Percentiles rank a stretch among this genome's conserved stretches.
These are phyloP conservation scores for Aspergillus funiculosus DNA, from an alignment of 495 filamentous ascomycete genomes.

Conservation along the genomic window DNA sequence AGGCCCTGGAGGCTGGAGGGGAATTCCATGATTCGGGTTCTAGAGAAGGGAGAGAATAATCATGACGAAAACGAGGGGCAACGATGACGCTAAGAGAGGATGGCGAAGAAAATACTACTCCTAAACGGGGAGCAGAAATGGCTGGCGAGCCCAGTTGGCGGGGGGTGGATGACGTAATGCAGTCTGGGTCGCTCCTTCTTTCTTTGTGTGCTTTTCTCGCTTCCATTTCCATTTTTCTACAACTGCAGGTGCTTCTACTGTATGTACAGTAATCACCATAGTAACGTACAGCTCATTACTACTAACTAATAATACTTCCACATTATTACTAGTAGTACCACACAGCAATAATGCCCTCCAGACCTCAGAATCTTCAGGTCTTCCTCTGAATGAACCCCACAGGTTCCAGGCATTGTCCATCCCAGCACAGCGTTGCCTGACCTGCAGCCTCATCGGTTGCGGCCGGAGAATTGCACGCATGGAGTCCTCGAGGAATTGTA, in stretches of 20 bases:
- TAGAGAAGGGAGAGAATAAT: too few species aligned
- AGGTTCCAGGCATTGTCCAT: neutral
- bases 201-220: constrained; percentile 5
- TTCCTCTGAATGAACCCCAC: too few species aligned
- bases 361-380: too few species aligned
- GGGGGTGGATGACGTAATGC: constrained; percentile 21
- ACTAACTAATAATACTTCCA: too few species aligned
- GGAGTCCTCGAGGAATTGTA: neutral
- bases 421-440: neutral
- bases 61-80: too few species aligned
- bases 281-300: too few species aligned
- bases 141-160: constrained; percentile 2
- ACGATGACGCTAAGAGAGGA: constrained; percentile 7
- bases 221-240: too few species aligned
- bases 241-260: too few species aligned
- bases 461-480: neutral
- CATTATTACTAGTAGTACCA: too few species aligned
- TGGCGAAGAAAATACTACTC: neutral
- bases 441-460: neutral
- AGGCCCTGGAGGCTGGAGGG: neutral
- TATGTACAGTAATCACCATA: too few species aligned
- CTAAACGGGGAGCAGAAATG: neutral
- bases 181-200: neutral
- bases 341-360: too few species aligned
- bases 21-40: too few species aligned